These are phyloP conservation scores for Porodaedalea pini DNA, from an alignment of 1,284 basidiomycete genomes.

Conservation along the genomic window DNA sequence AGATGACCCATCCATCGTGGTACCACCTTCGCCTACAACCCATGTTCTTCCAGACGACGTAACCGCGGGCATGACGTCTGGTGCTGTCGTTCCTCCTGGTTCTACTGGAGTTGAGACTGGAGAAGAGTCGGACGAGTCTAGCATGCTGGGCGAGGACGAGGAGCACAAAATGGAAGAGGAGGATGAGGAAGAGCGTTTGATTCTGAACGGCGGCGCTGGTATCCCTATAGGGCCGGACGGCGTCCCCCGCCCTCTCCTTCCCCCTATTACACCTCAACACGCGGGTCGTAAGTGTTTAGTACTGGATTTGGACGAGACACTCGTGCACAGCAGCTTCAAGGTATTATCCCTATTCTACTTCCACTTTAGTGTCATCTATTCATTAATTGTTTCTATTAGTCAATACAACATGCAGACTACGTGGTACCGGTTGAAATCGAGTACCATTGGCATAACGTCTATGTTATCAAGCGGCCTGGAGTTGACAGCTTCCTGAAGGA, in stretches of 20 bases:
- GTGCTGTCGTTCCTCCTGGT: conserved; percentile 69
- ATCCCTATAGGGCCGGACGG: conserved; percentile 86
- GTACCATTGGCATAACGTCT: conserved; percentile 96
- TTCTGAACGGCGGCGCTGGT: conserved; percentile 77
- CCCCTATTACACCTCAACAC: conserved; percentile 70
- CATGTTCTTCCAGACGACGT: conserved; percentile 40
- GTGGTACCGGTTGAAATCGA: conserved; percentile 99
- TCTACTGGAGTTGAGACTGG: conserved; percentile 51
- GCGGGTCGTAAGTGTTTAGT: conserved; percentile 89
- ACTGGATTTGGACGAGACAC: conserved; percentile 92
- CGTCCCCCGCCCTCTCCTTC: conserved; percentile 77
- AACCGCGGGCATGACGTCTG: conserved; percentile 64
- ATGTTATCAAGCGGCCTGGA: conserved; percentile 97
- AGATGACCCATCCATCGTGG: conserved; percentile 38
- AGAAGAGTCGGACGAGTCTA: conserved; percentile 43
- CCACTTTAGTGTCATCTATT: neutral
- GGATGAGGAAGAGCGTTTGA: conserved; percentile 78
- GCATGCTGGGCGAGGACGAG: conserved; percentile 44
- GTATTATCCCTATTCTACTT: conserved; percentile 38
- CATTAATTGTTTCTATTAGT: conserved; percentile 43
- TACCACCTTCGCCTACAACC: conserved; percentile 55
- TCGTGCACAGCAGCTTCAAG: conserved; percentile 93
- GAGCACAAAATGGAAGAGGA: conserved; percentile 49
- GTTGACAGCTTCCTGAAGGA: conserved; percentile 95
- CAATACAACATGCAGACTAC: conserved; percentile 94